A percentile compares a stretch with the other conserved stretches of the same genome.
phyloP scores from a whole-genome alignment of 305 asterid species.

The Fraxinus dipetala region DNA sequence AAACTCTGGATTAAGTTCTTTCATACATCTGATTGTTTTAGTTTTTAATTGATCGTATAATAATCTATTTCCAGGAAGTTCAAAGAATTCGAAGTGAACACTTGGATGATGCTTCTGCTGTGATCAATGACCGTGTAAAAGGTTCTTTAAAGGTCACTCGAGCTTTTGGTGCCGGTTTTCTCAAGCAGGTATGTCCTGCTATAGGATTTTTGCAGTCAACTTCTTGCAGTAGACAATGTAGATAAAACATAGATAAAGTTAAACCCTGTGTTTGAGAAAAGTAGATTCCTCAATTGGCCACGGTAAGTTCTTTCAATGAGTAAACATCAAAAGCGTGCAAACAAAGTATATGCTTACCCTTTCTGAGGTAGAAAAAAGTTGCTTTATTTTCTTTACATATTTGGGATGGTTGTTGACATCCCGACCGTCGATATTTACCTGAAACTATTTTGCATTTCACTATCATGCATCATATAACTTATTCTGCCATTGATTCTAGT shows the following conservation, averaged over 20 bases:
- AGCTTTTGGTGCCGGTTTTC: conserved; percentile 98
- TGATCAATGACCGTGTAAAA: conserved; percentile 79
- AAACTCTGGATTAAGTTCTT: not conserved
- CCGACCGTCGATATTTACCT: conserved; percentile 2
- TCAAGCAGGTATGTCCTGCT: conserved; percentile 65
- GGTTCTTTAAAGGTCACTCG: conserved; percentile 92
- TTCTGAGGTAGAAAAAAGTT: conserved; percentile 13
- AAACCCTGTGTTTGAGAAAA: conserved; percentile 33
- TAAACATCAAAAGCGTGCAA: conserved; percentile 17
- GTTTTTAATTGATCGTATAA: conserved; percentile 10
- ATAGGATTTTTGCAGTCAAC: conserved; percentile 16
- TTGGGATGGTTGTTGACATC: conserved; percentile 28
- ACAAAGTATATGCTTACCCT: conserved; percentile 16
- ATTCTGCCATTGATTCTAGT: conserved; percentile 27
- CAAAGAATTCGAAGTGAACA: conserved; percentile 68
- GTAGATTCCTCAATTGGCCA: conserved; percentile 24
- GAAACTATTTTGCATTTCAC: conserved; percentile 33
- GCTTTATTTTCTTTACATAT: conserved; percentile 18
- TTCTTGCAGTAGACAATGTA: conserved; percentile 7
- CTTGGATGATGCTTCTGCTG: conserved; percentile 69
- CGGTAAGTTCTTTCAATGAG: conserved; percentile 3
- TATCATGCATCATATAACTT: conserved; percentile 25
- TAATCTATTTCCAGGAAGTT: conserved; percentile 56
- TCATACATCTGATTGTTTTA: not conserved
- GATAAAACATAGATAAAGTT: conserved; percentile 8